Percentiles rank a stretch among this genome's conserved stretches.
Conservation (phyloP, 2,329 filamentous ascomycete species). For the Colletotrichum plurivorum region DNA sequence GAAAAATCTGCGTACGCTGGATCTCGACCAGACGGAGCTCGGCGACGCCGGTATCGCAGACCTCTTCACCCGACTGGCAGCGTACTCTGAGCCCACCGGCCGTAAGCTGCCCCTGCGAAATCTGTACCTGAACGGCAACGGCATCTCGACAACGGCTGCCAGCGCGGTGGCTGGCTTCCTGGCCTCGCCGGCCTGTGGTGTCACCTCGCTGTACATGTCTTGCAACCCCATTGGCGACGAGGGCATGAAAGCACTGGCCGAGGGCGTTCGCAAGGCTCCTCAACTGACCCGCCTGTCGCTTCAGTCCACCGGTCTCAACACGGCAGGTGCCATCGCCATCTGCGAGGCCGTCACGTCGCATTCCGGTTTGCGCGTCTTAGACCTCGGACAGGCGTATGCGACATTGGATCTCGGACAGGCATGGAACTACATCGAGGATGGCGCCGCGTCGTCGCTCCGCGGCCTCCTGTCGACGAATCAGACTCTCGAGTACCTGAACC, state of each 20-base stretch:
- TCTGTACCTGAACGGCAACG: conserved; percentile 55
- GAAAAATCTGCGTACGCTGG: conserved; percentile 61
- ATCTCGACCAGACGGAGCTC: conserved; percentile 68
- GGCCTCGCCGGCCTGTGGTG: conserved; percentile 48
- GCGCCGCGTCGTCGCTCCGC: conserved; percentile 49
- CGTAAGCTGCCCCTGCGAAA: conserved; percentile 50
- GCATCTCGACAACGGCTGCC: conserved; percentile 49
- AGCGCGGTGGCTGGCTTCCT: conserved; percentile 52
- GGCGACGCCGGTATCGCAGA: conserved; percentile 60
- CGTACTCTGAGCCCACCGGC: conserved; percentile 46
- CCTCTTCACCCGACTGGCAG: conserved; percentile 57
- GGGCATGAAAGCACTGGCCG: conserved; percentile 49
- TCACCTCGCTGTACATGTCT: conserved; percentile 55
- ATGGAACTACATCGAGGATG: conserved; percentile 63
- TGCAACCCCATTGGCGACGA: conserved; percentile 54
- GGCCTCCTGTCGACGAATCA: conserved; percentile 50
- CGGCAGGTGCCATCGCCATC: conserved; percentile 54
- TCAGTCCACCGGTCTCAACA: conserved; percentile 60
- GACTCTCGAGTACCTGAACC: conserved; percentile 57
- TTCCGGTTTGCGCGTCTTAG: conserved; percentile 53
- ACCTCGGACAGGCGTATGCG: conserved; percentile 62
- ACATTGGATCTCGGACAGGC: conserved; percentile 60
- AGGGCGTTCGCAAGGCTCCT: conserved; percentile 49
- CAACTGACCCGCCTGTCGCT: conserved; percentile 55
- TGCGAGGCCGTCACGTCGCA: conserved; percentile 54